phyloP scores from a whole-genome alignment of 1,139 yeast genomes.

The Pichia sp. region DNA sequence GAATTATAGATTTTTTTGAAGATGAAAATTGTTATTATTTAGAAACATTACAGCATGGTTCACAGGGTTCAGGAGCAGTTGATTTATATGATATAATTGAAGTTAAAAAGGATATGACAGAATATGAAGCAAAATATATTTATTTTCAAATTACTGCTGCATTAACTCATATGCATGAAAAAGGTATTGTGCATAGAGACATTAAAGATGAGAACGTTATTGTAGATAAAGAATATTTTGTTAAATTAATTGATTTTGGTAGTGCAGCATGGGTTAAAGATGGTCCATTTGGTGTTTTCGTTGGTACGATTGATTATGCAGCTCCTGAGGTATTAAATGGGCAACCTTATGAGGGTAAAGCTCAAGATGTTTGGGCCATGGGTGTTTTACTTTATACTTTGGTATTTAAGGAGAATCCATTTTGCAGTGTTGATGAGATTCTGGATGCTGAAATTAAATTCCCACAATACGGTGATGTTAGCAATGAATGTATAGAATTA shows the following conservation, averaged over 20 bases:
- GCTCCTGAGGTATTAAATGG: conserved; percentile 94
- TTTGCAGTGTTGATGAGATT: conserved; percentile 89
- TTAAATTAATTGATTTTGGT: conserved; percentile 90
- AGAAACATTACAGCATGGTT: conserved; percentile 86
- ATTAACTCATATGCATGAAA: conserved; percentile 69
- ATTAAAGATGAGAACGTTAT: conserved; percentile 92
- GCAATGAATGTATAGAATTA: conserved; percentile 53
- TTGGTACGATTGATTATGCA: conserved; percentile 94
- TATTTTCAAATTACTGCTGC: conserved; percentile 78
- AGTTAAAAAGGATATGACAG: conserved; percentile 70
- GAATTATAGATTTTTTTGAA: conserved; percentile 84
- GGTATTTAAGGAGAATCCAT: conserved; percentile 92
- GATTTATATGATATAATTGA: conserved; percentile 91
- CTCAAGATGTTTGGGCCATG: conserved; percentile 96
- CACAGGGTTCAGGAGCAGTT: conserved; percentile 62
- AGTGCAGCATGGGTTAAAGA: conserved; percentile 84
- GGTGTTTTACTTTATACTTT: conserved; percentile 86
- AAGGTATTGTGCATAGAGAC: conserved; percentile 90
- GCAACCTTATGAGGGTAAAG: conserved; percentile 80
- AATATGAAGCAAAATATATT: conserved; percentile 65
- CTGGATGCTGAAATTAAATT: conserved; percentile 82
- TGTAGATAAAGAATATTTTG: conserved; percentile 68
- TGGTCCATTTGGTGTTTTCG: conserved; percentile 96
- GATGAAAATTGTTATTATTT: conserved; percentile 82
- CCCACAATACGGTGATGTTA: conserved; percentile 53